Conservation (phyloP, 495 filamentous ascomycete species). For the Sphaerosporella brunnea region DNA sequence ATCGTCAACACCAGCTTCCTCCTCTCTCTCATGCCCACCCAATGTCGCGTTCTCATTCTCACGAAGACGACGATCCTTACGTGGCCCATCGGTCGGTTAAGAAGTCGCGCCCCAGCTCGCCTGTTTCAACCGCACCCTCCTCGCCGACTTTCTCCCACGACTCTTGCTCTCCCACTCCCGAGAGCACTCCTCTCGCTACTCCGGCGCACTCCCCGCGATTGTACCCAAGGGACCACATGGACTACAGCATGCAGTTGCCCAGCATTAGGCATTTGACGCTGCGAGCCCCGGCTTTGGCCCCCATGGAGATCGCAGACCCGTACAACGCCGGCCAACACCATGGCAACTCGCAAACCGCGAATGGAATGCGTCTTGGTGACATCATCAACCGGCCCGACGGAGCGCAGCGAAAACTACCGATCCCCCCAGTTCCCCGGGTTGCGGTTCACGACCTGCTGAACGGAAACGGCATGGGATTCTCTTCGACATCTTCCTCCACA, state of each 20-base stretch:
- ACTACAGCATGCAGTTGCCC: constrained; percentile 58
- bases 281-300: constrained; percentile 73
- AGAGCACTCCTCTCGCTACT: constrained; percentile 89
- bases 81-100: constrained; percentile 54
- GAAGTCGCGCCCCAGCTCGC: constrained; percentile 78
- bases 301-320: constrained; percentile 58
- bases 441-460: constrained; percentile 72
- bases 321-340: constrained; percentile 26
- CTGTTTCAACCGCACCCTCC: constrained; percentile 84
- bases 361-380: constrained; percentile 67
- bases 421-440: constrained; percentile 75
- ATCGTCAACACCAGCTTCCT: constrained; percentile 53
- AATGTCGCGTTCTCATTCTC: constrained; percentile 83
- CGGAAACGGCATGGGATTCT: constrained; percentile 14
- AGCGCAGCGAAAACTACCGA: constrained; percentile 79
- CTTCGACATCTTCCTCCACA: constrained; percentile 21
- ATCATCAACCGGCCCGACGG: constrained; percentile 81
- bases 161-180: constrained; percentile 86
- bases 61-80: constrained; percentile 60
- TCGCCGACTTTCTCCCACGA: constrained; percentile 97
- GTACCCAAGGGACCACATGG: constrained; percentile 43
- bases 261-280: constrained; percentile 76
- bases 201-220: constrained; percentile 90
- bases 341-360: constrained; percentile 31
- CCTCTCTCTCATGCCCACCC: constrained; percentile 49